These are phyloP conservation scores for Tilletia indica DNA, from an alignment of 1,284 basidiomycete species.

Conservation along the genomic window DNA sequence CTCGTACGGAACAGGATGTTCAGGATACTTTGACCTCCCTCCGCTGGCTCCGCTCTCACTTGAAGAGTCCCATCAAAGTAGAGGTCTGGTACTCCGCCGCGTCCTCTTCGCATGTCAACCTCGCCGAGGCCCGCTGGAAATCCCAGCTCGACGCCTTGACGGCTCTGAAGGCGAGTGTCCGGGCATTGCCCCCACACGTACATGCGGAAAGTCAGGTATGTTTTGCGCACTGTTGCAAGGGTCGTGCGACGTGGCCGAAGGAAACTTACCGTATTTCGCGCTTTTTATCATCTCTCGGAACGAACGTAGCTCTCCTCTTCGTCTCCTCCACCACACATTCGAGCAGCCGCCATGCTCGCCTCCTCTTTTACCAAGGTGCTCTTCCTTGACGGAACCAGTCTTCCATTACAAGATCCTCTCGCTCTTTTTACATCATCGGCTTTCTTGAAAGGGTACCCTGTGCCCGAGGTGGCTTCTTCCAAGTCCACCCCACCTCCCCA, in stretches of 20 bases:
- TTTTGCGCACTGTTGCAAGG: too few species aligned
- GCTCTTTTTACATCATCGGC: constrained; percentile 20
- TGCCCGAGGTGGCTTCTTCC: constrained; percentile 19
- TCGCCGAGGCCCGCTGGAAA: neutral
- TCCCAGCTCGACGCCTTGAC: neutral
- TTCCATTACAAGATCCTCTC: constrained; percentile 57
- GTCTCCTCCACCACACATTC: neutral
- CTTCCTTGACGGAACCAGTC: constrained; percentile 59
- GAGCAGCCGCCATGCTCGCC: constrained; percentile 57
- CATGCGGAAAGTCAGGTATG: neutral
- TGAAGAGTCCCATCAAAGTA: constrained; percentile 5
- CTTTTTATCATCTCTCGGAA: too few species aligned
- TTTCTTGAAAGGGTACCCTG: neutral
- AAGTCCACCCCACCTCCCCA: neutral
- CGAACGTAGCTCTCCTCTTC: neutral
- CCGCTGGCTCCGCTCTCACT: constrained; percentile 1
- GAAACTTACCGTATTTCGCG: too few species aligned
- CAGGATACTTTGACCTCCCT: constrained; percentile 8
- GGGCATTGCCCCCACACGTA: neutral
- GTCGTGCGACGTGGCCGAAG: too few species aligned
- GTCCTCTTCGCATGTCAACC: neutral
- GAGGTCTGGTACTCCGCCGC: constrained; percentile 15
- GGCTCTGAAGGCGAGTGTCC: neutral
- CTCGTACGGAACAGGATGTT: neutral
- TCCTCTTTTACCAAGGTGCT: constrained; percentile 59